Evolutionary conservation across 2,329 filamentous ascomycete species (phyloP).

Genomic region (Pyrenophora seminiperda): DNA sequence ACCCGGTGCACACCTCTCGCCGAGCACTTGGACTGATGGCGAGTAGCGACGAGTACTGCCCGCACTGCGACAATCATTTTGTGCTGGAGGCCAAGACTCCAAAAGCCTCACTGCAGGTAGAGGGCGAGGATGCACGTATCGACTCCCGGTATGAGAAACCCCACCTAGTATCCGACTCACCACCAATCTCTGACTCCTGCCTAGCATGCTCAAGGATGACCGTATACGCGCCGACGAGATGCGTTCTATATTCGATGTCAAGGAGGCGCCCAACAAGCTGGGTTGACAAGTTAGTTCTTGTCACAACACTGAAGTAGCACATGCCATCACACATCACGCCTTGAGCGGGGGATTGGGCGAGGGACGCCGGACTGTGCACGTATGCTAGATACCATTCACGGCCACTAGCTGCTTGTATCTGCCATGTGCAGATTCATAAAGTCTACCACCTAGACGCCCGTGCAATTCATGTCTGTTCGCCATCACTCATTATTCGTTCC

Average conservation of each 20-base stretch:
- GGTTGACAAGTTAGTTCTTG: conserved; percentile 58
- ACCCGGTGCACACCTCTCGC: too few relatives aligned
- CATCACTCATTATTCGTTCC: conserved; percentile 26
- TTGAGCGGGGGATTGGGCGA: conserved; percentile 14
- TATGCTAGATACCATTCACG: conserved; percentile 37
- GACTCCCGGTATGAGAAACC: conserved; percentile 65
- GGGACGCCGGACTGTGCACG: not conserved
- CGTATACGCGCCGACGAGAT: conserved; percentile 66
- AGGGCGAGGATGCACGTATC: conserved; percentile 86
- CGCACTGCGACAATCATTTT: conserved; percentile 98
- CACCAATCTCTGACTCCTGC: conserved; percentile 6
- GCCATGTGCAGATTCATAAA: conserved; percentile 37
- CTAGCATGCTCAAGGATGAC: conserved; percentile 88
- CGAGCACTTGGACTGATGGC: conserved; percentile 10
- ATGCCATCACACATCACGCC: conserved; percentile 13
- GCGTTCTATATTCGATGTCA: conserved; percentile 76
- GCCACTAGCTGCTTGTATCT: conserved; percentile 33
- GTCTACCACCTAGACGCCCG: conserved; percentile 39
- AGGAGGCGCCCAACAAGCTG: conserved; percentile 73
- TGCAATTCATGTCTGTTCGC: conserved; percentile 36
- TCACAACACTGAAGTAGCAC: not conserved
- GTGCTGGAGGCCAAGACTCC: conserved; percentile 87
- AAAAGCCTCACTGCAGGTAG: conserved; percentile 80
- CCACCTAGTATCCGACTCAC: too few relatives aligned
- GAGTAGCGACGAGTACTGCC: conserved; percentile 90